Base-by-base conservation (phyloP, 495 filamentous ascomycete species). In the Podospora sp. region DNA sequence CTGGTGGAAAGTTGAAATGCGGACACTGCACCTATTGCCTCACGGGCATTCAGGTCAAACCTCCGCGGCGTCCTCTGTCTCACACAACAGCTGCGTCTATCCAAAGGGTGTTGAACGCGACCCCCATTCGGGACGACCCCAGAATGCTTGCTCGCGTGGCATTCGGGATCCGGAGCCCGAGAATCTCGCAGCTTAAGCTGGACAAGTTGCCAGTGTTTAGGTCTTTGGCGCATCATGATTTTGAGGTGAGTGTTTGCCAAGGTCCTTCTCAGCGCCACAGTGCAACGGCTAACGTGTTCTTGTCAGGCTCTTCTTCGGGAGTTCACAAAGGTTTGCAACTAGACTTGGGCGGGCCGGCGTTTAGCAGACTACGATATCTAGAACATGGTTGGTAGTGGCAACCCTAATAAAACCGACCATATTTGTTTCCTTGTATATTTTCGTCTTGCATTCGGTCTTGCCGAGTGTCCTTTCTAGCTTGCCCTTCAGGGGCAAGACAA, bases 91-190 rank as follows among this genome's bases (percentile, higher is more conserved):
- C 60, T 1, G 33, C 53, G 0, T 71, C 66, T 1, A 79, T 88
- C 59, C 57, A 75, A 20, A 65, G 55, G 0, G 73, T 89, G 0
- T 68, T 88, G 0, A 36, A 69, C 0, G 78, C 69, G 1, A 79
- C 80, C 11, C 26, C 67, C 0, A 73, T 79, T 7, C 71, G 84
- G 25, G 86, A 89, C 60, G 87, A 89, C 75, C 80, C 86, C 8
- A 68, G 85, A 27, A 79, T 86, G 58, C 69, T 89, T 12, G 83
- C 87, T 0, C 74, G 81, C 22, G 69, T 88, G 8, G 87, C 84
- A 1, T 88, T 87, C 72, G 87, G 87, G 0, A 86, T 89, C 56
- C 73, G 75, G 53, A 88, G 84, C 68, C 86, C 87, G 0, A 71
- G 85, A 24, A 73, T 83, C 0, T 75, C 71, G 4, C 52, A 64